phyloP scores from a whole-genome alignment of 345 rosid genomes.

The Geranium brycei region DNA sequence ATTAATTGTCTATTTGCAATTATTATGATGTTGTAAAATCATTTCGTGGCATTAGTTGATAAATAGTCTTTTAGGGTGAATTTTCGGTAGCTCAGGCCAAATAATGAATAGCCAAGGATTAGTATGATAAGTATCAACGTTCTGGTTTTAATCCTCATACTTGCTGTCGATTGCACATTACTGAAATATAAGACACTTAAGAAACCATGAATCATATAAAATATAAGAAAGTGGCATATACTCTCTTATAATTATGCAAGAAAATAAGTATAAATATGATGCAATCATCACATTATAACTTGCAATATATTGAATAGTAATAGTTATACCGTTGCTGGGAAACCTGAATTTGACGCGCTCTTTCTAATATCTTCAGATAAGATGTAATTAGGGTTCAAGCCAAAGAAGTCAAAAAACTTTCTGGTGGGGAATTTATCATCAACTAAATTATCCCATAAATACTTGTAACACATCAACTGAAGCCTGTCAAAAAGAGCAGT shows the following conservation, averaged over 20 bases:
- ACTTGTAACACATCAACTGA: constrained; percentile 78
- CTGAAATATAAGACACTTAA: no score
- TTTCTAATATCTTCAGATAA: constrained; percentile 54
- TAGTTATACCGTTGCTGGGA: constrained; percentile 41
- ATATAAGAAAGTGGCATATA: no score
- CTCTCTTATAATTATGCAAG: no score
- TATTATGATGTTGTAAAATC: no score
- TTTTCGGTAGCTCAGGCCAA: no score
- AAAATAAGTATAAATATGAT: background rate
- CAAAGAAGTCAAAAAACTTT: constrained; percentile 44
- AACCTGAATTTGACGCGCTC: constrained; percentile 33
- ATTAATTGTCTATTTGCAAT: background rate
- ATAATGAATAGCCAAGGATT: no score
- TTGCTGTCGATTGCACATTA: no score
- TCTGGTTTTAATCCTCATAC: no score
- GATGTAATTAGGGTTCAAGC: constrained; percentile 29
- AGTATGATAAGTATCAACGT: no score
- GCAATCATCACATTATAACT: constrained; percentile 2
- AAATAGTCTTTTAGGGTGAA: no score
- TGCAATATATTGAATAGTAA: background rate
- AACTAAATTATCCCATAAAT: constrained; percentile 59
- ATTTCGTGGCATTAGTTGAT: no score
- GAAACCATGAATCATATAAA: no score
- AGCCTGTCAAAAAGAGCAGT: constrained; percentile 33
- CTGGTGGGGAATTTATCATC: constrained; percentile 31